Evolutionary conservation across 768 basidiomycete genomes (phyloP).

Genomic region (Amylocystis lapponica): DNA sequence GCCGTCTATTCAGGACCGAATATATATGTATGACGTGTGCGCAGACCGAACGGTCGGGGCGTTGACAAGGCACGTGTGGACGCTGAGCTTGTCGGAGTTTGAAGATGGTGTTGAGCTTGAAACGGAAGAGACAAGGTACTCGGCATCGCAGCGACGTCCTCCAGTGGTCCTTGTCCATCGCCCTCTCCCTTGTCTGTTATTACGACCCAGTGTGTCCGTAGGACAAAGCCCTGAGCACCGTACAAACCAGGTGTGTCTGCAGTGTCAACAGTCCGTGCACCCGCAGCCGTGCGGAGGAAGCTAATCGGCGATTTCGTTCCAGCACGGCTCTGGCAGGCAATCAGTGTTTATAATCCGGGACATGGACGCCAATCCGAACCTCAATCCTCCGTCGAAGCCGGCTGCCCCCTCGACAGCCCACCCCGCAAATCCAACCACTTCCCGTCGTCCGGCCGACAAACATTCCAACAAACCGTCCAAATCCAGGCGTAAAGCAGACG

Average conservation of each 20-base stretch:
- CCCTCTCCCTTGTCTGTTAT: background rate
- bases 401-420: conserved; percentile 6
- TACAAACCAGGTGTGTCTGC: too few relatives aligned
- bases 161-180: background rate
- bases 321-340: background rate
- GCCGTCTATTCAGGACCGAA: too few relatives aligned
- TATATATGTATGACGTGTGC: conserved; percentile 1
- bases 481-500: conserved; percentile 5
- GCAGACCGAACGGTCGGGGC: background rate
- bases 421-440: background rate
- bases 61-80: conserved; percentile 1
- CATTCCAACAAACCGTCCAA: conserved; percentile 9
- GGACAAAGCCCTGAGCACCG: too few relatives aligned
- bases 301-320: background rate
- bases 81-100: conserved; percentile 6
- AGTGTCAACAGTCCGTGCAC: too few relatives aligned
- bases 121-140: background rate
- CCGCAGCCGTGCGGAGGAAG: too few relatives aligned
- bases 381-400: conserved; percentile 10
- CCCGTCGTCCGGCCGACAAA: too few relatives aligned
- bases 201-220: too few relatives aligned
- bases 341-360: conserved; percentile 5
- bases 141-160: conserved; percentile 1
- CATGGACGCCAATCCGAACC: conserved; percentile 15
- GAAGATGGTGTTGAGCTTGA: conserved; percentile 6